Evolutionary conservation across 2,329 filamentous ascomycete genomes (phyloP).

Genomic region (Cytospora chrysosperma): DNA sequence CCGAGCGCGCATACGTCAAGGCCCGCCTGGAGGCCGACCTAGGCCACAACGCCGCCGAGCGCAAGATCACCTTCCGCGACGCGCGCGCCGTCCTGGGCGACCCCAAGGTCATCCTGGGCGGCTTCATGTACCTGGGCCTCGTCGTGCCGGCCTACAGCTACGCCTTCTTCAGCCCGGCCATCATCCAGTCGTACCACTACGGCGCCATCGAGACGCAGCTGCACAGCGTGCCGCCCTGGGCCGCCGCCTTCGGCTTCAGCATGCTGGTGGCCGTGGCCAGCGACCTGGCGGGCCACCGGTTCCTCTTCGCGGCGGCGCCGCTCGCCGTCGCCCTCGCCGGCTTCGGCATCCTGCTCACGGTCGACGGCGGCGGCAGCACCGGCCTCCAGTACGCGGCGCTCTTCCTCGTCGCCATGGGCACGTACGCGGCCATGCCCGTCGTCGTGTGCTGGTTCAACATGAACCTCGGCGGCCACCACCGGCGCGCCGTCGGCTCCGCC

Average conservation of each 20-base stretch:
- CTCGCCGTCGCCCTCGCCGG: conserved; percentile 70
- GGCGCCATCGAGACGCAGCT: conserved; percentile 56
- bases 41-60: conserved; percentile 63
- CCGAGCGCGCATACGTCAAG: conserved; percentile 66
- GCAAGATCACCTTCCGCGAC: conserved; percentile 58
- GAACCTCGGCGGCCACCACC: conserved; percentile 72
- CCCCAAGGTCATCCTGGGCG: conserved; percentile 70
- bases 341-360: conserved; percentile 70
- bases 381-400: conserved; percentile 73
- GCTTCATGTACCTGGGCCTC: conserved; percentile 79
- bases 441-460: conserved; percentile 82
- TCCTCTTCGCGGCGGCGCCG: conserved; percentile 67
- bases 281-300: conserved; percentile 71
- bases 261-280: conserved; percentile 73
- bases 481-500: conserved; percentile 67
- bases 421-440: conserved; percentile 87
- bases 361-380: conserved; percentile 68
- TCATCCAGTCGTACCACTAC: conserved; percentile 68
- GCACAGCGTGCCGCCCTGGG: conserved; percentile 58
- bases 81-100: conserved; percentile 67
- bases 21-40: conserved; percentile 67
- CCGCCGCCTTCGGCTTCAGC: conserved; percentile 72
- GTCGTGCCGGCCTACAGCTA: conserved; percentile 66
- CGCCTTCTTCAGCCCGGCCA: conserved; percentile 73
- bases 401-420: conserved; percentile 77